Percentiles rank a stretch among this genome's conserved stretches.
These are phyloP conservation scores for Marasmius sp. DNA, from an alignment of 1,284 basidiomycete genomes.

Conservation along the genomic window DNA sequence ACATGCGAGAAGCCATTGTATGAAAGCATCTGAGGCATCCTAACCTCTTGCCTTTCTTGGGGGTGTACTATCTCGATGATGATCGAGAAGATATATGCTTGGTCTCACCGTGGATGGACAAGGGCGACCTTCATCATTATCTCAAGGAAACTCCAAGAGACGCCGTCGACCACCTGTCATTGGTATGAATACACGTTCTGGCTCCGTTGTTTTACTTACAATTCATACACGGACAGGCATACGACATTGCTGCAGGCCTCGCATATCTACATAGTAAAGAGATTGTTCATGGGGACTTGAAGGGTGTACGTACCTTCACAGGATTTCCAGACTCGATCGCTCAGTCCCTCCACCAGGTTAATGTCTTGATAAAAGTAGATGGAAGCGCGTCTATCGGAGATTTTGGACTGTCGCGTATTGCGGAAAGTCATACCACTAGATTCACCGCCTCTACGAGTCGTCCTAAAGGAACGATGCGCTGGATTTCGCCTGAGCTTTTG, in stretches of 20 bases:
- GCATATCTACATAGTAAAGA: background rate
- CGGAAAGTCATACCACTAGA: background rate
- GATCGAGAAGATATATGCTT: slow-evolving; percentile 11
- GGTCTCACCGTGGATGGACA: slow-evolving; percentile 6
- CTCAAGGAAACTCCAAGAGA: background rate
- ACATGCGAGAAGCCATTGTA: background rate
- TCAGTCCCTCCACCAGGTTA: background rate
- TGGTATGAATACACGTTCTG: background rate
- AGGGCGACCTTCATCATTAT: background rate
- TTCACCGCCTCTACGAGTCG: background rate
- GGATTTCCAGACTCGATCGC: background rate
- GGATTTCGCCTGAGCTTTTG: slow-evolving; percentile 24
- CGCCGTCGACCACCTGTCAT: background rate
- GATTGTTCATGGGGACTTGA: background rate
- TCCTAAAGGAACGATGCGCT: slow-evolving; percentile 10
- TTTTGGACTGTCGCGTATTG: background rate
- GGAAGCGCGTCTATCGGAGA: background rate
- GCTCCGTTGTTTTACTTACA: background rate
- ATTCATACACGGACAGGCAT: background rate
- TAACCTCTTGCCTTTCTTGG: slow-evolving; percentile 1
- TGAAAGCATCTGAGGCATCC: slow-evolving; percentile 2
- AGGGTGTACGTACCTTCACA: background rate
- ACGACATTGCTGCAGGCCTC: background rate
- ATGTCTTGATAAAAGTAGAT: background rate
- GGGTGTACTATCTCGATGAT: slow-evolving; percentile 3